Conservation (phyloP, 345 rosid species). For the Gossypium sturtianum region DNA sequence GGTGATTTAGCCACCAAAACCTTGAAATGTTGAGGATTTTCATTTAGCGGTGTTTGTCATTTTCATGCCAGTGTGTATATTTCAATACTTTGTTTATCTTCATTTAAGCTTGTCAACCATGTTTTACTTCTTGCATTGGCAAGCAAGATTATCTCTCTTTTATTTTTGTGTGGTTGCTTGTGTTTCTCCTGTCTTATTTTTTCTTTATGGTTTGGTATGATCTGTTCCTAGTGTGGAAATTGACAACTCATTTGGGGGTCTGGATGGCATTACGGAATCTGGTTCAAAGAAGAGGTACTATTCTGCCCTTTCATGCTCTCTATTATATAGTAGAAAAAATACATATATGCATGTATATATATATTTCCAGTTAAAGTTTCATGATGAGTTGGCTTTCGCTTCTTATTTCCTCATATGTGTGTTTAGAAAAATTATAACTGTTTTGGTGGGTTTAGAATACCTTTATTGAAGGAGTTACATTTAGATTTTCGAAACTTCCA, state of each 20-base stretch:
- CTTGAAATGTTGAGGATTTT: background rate
- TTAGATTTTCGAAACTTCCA: background rate
- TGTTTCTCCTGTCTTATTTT: constrained; percentile 2
- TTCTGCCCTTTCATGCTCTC: background rate
- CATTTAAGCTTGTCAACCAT: background rate
- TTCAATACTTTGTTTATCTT: background rate
- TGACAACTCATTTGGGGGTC: constrained; percentile 66
- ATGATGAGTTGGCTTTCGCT: background rate
- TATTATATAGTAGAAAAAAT: background rate
- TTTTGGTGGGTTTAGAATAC: background rate
- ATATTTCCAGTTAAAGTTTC: background rate
- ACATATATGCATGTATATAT: background rate
- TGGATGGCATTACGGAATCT: constrained; percentile 59
- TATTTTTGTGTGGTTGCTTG: background rate
- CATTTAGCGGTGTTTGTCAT: background rate
- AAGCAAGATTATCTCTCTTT: background rate
- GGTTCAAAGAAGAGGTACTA: constrained; percentile 75
- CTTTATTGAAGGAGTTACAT: background rate
- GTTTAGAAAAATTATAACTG: background rate
- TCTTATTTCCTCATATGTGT: background rate
- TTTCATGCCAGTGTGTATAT: background rate
- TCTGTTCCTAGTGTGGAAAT: constrained; percentile 43
- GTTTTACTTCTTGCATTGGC: background rate
- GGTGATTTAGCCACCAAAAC: background rate
- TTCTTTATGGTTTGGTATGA: constrained; percentile 12